Percentiles rank a stretch among this genome's conserved stretches.
Evolutionary conservation across 129 eudicot species (phyloP).

Genomic region (Heracleum sosnowskyi): DNA sequence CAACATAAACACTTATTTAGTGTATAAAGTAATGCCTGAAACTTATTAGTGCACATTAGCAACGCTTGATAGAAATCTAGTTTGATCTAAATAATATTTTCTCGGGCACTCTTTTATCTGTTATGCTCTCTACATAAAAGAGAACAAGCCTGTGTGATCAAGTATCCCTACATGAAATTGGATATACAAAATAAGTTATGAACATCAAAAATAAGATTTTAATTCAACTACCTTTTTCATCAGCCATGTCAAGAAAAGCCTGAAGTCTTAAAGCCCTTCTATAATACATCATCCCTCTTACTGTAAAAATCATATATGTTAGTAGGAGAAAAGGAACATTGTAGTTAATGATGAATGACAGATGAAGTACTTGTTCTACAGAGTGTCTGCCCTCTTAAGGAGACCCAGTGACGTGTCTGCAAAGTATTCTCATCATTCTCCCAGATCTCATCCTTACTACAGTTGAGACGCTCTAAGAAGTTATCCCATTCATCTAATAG

Average conservation of each 20-base stretch:
- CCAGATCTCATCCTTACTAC: slow-evolving; percentile 62
- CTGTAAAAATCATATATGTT: slow-evolving; percentile 41
- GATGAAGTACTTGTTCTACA: slow-evolving; percentile 72
- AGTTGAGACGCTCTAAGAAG: slow-evolving; percentile 84
- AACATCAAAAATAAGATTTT: neutral
- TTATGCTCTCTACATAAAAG: neutral
- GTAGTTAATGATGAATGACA: neutral
- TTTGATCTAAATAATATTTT: neutral
- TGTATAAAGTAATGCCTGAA: neutral
- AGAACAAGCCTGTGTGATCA: slow-evolving; percentile 1
- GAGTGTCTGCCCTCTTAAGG: slow-evolving; percentile 97
- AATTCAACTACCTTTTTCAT: slow-evolving; percentile 49
- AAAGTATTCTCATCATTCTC: slow-evolving; percentile 85
- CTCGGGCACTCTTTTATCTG: neutral
- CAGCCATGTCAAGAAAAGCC: slow-evolving; percentile 98
- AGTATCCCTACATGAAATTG: slow-evolving; percentile 1
- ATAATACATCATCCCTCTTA: slow-evolving; percentile 98
- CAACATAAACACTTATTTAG: neutral
- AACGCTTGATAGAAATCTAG: neutral
- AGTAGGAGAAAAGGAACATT: slow-evolving; percentile 5
- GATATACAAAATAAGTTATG: slow-evolving; percentile 3
- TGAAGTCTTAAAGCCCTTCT: slow-evolving; percentile 98
- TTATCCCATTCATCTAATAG: slow-evolving; percentile 94
- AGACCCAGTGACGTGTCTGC: slow-evolving; percentile 99
- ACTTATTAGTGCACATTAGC: neutral